Evolutionary conservation across 352 stramenopile genomes (phyloP), one percentile per base, ranked within the genome.

Genomic region (Phytopythium kandeliae): DNA sequence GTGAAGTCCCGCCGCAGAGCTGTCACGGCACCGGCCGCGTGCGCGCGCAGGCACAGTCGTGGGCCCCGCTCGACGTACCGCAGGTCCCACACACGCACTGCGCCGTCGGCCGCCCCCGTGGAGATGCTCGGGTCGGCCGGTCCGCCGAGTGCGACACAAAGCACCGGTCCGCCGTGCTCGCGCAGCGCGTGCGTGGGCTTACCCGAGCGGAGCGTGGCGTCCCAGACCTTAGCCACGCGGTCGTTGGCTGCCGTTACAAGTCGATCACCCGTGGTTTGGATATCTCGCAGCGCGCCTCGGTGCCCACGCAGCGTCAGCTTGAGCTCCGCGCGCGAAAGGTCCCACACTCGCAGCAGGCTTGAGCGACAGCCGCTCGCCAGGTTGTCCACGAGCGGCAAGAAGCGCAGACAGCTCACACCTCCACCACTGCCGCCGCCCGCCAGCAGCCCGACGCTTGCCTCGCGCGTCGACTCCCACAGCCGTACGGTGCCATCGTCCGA

Each of bases 21-120:
- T 30, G 77, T 83, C 25, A 94, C 66, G 7, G 62, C 60, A 17
- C 42, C 25, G 12, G 17, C 30, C 16, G 21, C 25, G 28, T 91
- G 80, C 4, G 77, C 72, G 37, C 62, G 38, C 5, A 92, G 57
- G 9, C 68, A 72, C 19, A 94, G 70, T 0, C 77, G 74, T 15
- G 80, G 79, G 0, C 81, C 83, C 16, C 79, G 81, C 19, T 84
- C 61, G 16, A 86, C 78, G 28, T 85, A 89, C 22, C 81, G 73
- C 55, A 94, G 59, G 54, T 94, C 80, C 83, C 83, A 94, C 42
- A 94, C 74, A 22, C 78, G 79, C 51, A 94, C 76, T 28, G 86
- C 49, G 33, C 83, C 80, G 54, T 94, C 83, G 4, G 76, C 72
- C 0, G 79, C 62, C 25, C 80, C 81, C 0, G 83, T 91, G 54